phyloP scores from a whole-genome alignment of 2,329 filamentous ascomycete genomes.

The Cercospora sp. region DNA sequence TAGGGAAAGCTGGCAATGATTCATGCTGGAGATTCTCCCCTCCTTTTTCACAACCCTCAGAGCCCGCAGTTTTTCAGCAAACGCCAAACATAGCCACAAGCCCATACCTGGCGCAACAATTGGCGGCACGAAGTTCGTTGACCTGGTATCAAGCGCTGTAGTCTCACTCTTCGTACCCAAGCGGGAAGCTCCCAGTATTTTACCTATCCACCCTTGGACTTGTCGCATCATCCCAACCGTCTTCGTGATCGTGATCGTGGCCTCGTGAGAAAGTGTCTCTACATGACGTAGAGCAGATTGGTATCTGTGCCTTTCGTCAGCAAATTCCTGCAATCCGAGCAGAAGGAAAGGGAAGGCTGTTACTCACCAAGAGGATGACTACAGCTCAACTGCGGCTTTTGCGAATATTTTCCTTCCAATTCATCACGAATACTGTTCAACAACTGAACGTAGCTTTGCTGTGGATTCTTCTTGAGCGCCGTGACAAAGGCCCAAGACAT shows the following conservation, averaged over 20 bases:
- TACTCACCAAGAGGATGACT: slow-evolving; percentile 89
- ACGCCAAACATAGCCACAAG: not conserved
- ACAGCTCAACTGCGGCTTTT: slow-evolving; percentile 95
- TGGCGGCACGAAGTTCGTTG: not conserved
- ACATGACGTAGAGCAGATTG: slow-evolving; percentile 50
- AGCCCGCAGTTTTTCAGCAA: not conserved
- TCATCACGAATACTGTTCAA: slow-evolving; percentile 94
- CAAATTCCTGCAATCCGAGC: not conserved
- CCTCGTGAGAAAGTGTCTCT: slow-evolving; percentile 5
- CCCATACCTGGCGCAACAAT: not conserved
- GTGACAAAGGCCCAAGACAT: slow-evolving; percentile 98
- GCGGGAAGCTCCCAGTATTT: not conserved
- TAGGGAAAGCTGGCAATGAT: not conserved
- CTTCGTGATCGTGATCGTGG: slow-evolving; percentile 9
- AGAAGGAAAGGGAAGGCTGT: not conserved
- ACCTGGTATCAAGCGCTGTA: not conserved
- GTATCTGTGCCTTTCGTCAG: slow-evolving; percentile 39
- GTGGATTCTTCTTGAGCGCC: slow-evolving; percentile 85
- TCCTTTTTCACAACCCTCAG: not conserved
- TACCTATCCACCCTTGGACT: not conserved
- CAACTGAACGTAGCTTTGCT: slow-evolving; percentile 94
- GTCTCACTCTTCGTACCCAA: not conserved
- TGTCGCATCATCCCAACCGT: not conserved
- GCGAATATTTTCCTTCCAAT: slow-evolving; percentile 79
- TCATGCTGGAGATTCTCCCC: not conserved